Conservation (phyloP, 768 basidiomycete genomes). For the Tylopilus felleus region DNA sequence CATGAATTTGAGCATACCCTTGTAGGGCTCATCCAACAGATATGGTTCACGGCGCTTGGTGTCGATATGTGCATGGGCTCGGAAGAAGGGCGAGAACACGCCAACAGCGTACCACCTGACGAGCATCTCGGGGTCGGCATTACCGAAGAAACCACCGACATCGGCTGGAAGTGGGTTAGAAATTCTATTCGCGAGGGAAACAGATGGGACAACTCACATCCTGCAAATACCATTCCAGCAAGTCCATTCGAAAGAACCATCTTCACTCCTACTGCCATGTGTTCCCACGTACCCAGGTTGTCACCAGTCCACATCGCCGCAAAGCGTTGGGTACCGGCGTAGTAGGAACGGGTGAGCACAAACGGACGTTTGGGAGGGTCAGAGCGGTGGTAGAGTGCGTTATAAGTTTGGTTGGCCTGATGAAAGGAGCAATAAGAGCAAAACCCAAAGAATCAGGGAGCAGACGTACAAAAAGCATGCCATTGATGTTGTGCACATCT, state of each 20-base stretch:
- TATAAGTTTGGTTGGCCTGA: conserved; percentile 80
- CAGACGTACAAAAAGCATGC: conserved; percentile 80
- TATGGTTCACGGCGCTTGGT: conserved; percentile 97
- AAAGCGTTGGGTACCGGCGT: conserved; percentile 90
- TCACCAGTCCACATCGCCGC: conserved; percentile 99
- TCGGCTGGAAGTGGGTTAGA: conserved; percentile 65
- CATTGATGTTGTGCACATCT: conserved; percentile 96
- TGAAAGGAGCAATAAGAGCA: background rate
- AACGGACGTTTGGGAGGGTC: conserved; percentile 82
- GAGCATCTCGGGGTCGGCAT: conserved; percentile 92
- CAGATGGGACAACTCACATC: conserved; percentile 55
- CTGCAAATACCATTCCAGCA: conserved; percentile 87
- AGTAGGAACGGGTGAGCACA: conserved; percentile 94
- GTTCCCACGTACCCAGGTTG: conserved; percentile 96
- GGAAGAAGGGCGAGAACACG: conserved; percentile 94
- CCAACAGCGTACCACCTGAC: conserved; percentile 98
- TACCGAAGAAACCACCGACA: conserved; percentile 98
- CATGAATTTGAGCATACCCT: conserved; percentile 73
- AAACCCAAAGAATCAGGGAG: background rate
- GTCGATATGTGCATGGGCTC: conserved; percentile 97
- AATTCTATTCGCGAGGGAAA: background rate
- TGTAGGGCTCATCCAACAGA: conserved; percentile 86
- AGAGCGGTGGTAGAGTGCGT: conserved; percentile 75
- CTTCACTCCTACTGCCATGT: conserved; percentile 89
- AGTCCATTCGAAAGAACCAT: conserved; percentile 90